A percentile compares a stretch with the other conserved stretches of the same genome.
Conservation (phyloP, 352 stramenopile species). For the Blastocystis sp. region DNA sequence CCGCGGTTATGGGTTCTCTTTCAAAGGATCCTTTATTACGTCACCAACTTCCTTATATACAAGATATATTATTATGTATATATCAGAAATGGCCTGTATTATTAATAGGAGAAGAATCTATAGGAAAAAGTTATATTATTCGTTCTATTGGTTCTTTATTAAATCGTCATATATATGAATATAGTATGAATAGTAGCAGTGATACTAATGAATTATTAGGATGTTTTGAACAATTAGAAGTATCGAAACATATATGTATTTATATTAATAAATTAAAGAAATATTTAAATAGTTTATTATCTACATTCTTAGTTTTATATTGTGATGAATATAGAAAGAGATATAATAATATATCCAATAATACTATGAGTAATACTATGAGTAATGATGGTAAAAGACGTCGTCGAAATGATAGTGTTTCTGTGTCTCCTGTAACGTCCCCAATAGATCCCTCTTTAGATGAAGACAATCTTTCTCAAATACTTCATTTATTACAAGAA, state of each 20-base stretch:
- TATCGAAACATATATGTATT: slow-evolving; percentile 64
- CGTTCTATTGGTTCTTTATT: slow-evolving; percentile 48
- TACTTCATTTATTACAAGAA: too few relatives aligned
- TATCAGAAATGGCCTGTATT: slow-evolving; percentile 81
- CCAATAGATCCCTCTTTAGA: too few relatives aligned
- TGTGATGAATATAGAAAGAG: too few relatives aligned
- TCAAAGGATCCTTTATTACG: slow-evolving; percentile 28
- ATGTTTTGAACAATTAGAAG: slow-evolving; percentile 94
- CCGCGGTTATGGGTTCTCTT: too few relatives aligned
- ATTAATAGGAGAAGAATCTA: slow-evolving; percentile 69
- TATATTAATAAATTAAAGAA: slow-evolving; percentile 92
- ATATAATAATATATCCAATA: too few relatives aligned
- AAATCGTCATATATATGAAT: slow-evolving; percentile 54
- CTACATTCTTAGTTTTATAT: too few relatives aligned
- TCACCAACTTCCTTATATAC: slow-evolving; percentile 58
- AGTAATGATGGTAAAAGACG: too few relatives aligned
- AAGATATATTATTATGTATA: slow-evolving; percentile 75
- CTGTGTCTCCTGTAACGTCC: too few relatives aligned
- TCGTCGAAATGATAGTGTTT: too few relatives aligned
- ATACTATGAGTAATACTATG: too few relatives aligned
- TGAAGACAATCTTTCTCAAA: too few relatives aligned
- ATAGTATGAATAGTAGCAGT: slow-evolving; percentile 83
- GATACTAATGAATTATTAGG: slow-evolving; percentile 96
- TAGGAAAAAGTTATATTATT: slow-evolving; percentile 49
- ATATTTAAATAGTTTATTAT: too few relatives aligned